Conservation (phyloP, 257 asterid species). For the Salvia rosmarinus region DNA sequence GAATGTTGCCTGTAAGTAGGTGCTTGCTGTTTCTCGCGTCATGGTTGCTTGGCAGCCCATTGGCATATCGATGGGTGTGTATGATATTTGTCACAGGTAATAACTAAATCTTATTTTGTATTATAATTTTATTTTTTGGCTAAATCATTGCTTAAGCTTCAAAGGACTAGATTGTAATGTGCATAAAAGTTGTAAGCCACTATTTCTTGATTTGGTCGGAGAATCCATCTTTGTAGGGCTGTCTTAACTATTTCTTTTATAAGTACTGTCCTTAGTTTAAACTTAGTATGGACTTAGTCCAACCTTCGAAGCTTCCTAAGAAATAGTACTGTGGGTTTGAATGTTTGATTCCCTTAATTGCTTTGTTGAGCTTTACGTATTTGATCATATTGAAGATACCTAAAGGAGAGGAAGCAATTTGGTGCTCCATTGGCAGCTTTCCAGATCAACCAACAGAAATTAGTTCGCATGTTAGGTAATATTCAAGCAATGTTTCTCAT, state of each 20-base stretch:
- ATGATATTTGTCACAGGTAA: conserved; percentile 97
- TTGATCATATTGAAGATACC: conserved; percentile 59
- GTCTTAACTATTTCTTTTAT: neutral
- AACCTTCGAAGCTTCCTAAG: neutral
- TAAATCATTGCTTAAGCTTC: neutral
- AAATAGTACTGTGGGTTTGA: too few species aligned
- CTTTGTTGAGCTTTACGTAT: conserved; percentile 8
- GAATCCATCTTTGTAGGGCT: neutral
- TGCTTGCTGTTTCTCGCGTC: conserved; percentile 93
- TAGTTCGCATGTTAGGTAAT: conserved; percentile 84
- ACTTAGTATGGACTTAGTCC: neutral
- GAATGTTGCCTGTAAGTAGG: conserved; percentile 53
- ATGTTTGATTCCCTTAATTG: conserved; percentile 1
- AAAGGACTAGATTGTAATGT: too few species aligned
- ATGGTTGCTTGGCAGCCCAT: conserved; percentile 97
- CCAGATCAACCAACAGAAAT: conserved; percentile 90
- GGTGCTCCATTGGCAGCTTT: conserved; percentile 97
- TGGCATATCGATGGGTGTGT: conserved; percentile 97
- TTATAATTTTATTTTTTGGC: neutral
- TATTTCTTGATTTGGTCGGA: neutral
- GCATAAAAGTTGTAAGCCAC: too few species aligned
- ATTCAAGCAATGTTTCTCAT: conserved; percentile 86
- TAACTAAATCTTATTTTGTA: conserved; percentile 3
- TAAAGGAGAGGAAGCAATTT: conserved; percentile 95
- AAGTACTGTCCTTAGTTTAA: neutral